Base-by-base conservation (phyloP, 495 filamentous ascomycete genomes). In the Neurospora cerealis region DNA sequence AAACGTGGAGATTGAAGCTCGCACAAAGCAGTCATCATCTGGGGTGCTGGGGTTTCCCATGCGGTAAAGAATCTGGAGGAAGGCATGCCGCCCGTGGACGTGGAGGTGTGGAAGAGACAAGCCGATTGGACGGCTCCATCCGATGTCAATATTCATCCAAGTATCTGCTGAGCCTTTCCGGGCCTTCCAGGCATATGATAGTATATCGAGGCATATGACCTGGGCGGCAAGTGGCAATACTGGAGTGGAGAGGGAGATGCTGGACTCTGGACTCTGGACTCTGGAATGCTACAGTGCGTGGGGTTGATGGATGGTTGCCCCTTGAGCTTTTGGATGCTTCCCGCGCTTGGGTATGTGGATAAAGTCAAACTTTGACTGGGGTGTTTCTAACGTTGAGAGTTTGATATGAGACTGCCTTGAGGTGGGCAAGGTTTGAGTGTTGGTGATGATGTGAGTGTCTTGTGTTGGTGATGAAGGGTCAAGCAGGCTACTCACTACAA, bases 121-220 rank as follows among this genome's bases (percentile, higher is more conserved):
- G n/a, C 32, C 34, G 40, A 73, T 73, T 75, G 74, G 69, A 1
- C 17, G 40, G 17, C 19, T 8, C 32, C 24, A 32, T 60, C 48
- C 5, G 48, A 7, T 60, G 48, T 60, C 48, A 60, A 54, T n/a
- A 10, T 3, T 48, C n/a, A 10, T 11, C 46, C 21, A 28, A 10
- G 2, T 37, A 5, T 46, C 24, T 36, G 28, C 48, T 72, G 34
- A 72, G 46, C 72, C 73, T 70, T 74, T 74, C 75, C 76, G 76
- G 77, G 71, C 74, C 76, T 79, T 77, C 72, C 73, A 72, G 71
- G 70, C 71, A 75, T 77, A 75, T 71, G 37, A 71, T n/a, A 32
- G 48, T 46, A 60, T 38, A 5, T 48, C n/a, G 9, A 48, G 13
- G 19, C 37, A 41, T 15, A 46, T 24, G 15, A 37, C 54, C 40